Evolutionary conservation across 345 rosid species (phyloP), one percentile per base, ranked within the genome.

Genomic region (Camelina laxa): DNA sequence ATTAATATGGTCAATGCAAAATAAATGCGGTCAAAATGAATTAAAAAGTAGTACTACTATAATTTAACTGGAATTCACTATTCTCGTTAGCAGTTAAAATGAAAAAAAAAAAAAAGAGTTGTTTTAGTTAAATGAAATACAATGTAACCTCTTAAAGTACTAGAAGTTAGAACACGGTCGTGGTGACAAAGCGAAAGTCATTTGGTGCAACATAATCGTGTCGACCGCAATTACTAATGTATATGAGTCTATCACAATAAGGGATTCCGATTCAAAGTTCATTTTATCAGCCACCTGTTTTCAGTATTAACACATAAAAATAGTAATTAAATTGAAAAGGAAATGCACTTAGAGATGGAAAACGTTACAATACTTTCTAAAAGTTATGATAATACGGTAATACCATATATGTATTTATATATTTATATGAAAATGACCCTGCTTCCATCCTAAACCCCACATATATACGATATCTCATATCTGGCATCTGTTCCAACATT

Each of bases 371-470:
- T 75, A 75, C 69, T 67, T 67, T 67, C 47, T 49, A 50, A 75
- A 69, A 69, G 60, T 36, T 61, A 44, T 21, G 50, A 54, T 24
- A 69, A 35, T 44, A 22, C 21, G 50, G 44, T 24, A 69, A 35
- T 44, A 22, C 21, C 10, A 55, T 24, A 35, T 33, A 4, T 54
- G 35, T 49, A 53, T 60, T n/a, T 24, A 24, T 27, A 5, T 27
- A 27, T 27, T 27, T 27, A 24, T 54, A 35, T 62, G 65, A 76
- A 69, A 69, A 62, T 38, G 75, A 76, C 65, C 4, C 1, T 69
- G 19, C 56, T 49, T 63, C 49, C 70, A 56, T 76, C 70, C 10
- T 35, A 63, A 69, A 47, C 80, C 75, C 80, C 59, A 76, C 75
- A 69, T 2, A 54, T 62, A 55, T 49, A 69, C 57, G 59, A 54